These are phyloP conservation scores for Phytophthora cryptogea DNA, from an alignment of 352 stramenopile species.

Conservation along the genomic window DNA sequence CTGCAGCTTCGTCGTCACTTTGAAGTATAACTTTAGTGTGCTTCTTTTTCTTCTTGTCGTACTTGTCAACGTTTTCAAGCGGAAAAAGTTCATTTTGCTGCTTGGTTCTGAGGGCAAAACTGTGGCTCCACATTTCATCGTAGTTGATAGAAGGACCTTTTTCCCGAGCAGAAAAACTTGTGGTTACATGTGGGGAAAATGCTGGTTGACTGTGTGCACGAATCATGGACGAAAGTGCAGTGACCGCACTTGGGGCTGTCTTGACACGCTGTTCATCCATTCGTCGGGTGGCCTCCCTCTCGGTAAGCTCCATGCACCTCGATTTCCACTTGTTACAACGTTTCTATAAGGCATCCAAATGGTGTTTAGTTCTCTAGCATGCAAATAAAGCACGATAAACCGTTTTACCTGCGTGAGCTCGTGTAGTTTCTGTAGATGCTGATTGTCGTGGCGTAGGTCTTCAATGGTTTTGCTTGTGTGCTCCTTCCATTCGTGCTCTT, in stretches of 20 bases:
- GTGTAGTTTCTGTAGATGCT: constrained; percentile 55
- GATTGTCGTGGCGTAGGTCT: constrained; percentile 67
- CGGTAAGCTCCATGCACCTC: constrained; percentile 51
- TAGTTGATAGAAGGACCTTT: constrained; percentile 37
- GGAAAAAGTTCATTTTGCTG: constrained; percentile 19
- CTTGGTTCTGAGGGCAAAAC: constrained; percentile 30
- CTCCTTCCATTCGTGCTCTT: constrained; percentile 63
- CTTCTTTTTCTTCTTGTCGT: constrained; percentile 28
- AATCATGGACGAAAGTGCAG: constrained; percentile 35
- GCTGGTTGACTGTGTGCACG: constrained; percentile 46
- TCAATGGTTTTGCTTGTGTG: constrained; percentile 53
- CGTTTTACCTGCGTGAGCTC: constrained; percentile 51
- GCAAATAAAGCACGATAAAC: no score
- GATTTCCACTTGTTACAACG: constrained; percentile 76
- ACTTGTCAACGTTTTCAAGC: constrained; percentile 6
- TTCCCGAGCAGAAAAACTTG: constrained; percentile 27
- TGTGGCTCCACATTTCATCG: constrained; percentile 73
- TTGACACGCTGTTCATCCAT: constrained; percentile 49
- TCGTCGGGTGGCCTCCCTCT: constrained; percentile 44
- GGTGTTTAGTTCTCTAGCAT: no score
- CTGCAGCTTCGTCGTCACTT: constrained; percentile 9
- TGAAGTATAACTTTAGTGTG: constrained; percentile 15
- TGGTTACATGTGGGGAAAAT: constrained; percentile 13
- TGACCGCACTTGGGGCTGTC: constrained; percentile 30
- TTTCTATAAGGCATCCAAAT: constrained; percentile 37